Evolutionary conservation across 78 protist genomes (phyloP).

Genomic region (Guillardia theta): DNA sequence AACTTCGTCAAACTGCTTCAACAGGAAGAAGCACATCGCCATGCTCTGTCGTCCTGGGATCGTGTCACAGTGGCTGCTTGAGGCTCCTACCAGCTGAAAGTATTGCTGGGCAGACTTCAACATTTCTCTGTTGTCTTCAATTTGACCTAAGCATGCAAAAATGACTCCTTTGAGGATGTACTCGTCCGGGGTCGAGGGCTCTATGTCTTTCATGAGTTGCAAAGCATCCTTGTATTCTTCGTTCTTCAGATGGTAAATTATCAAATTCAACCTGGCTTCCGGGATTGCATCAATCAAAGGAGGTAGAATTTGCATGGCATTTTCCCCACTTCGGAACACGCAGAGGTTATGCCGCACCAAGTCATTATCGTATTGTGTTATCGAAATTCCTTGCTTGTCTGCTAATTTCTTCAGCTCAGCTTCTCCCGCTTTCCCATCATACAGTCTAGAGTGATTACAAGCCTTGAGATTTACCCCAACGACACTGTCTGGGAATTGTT

Average conservation of each 20-base stretch:
- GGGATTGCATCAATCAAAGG: constrained; percentile 71
- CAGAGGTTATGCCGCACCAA: constrained; percentile 75
- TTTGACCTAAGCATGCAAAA: background rate
- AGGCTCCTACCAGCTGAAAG: constrained; percentile 77
- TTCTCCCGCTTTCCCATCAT: constrained; percentile 83
- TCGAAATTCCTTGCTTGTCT: background rate
- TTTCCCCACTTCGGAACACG: constrained; percentile 79
- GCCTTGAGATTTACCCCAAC: constrained; percentile 81
- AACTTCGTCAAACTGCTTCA: constrained; percentile 77
- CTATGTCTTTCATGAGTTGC: constrained; percentile 74
- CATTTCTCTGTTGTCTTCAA: constrained; percentile 41
- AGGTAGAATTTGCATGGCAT: constrained; percentile 65
- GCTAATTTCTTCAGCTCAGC: constrained; percentile 57
- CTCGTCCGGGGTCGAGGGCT: constrained; percentile 76
- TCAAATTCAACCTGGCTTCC: constrained; percentile 84
- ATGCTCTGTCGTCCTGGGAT: constrained; percentile 89
- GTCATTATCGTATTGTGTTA: background rate
- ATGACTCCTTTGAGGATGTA: constrained; percentile 71
- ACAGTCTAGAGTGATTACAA: constrained; percentile 75
- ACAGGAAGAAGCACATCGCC: constrained; percentile 79
- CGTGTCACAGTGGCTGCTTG: constrained; percentile 82
- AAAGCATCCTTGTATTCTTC: constrained; percentile 74
- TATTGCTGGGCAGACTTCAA: constrained; percentile 72
- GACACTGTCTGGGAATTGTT: background rate
- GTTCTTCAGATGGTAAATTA: constrained; percentile 70